These are phyloP conservation scores for Isatis tinctoria DNA, from an alignment of 345 rosid genomes.

Conservation along the genomic window DNA sequence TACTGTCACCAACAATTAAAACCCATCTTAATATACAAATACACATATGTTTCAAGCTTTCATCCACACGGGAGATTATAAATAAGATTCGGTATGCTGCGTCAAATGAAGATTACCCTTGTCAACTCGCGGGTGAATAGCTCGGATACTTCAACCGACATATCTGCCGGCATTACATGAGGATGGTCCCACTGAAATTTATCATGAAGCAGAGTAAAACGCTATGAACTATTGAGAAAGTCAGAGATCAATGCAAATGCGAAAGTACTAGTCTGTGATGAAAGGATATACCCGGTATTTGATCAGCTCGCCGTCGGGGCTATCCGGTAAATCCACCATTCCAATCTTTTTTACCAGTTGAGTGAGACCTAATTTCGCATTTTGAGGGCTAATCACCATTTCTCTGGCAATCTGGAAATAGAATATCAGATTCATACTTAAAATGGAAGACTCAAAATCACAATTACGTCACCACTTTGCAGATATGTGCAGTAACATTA, in stretches of 20 bases:
- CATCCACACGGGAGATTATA: background rate
- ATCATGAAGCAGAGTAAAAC: background rate
- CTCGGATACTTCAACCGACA: constrained; percentile 94
- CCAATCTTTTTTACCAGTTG: constrained; percentile 73
- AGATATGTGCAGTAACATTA: background rate
- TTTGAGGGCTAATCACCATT: constrained; percentile 97
- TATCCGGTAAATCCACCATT: constrained; percentile 65
- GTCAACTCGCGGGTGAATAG: constrained; percentile 83
- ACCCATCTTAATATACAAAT: background rate
- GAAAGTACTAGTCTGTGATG: constrained; percentile 4
- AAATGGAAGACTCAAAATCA: background rate
- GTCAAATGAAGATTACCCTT: constrained; percentile 50
- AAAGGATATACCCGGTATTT: constrained; percentile 64
- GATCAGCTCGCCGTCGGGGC: constrained; percentile 66
- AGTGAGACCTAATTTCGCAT: constrained; percentile 72
- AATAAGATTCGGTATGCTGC: background rate
- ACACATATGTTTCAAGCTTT: constrained; percentile 2
- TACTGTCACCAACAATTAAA: constrained; percentile 54
- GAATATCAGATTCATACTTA: background rate
- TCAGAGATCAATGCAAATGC: background rate
- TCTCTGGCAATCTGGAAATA: constrained; percentile 84
- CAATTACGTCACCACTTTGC: background rate
- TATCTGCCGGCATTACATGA: constrained; percentile 71
- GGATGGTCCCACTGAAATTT: constrained; percentile 84
- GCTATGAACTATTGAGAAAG: background rate